Evolutionary conservation across 164 flowering plant species (phyloP).

Genomic region (Magnolia officinalis): DNA sequence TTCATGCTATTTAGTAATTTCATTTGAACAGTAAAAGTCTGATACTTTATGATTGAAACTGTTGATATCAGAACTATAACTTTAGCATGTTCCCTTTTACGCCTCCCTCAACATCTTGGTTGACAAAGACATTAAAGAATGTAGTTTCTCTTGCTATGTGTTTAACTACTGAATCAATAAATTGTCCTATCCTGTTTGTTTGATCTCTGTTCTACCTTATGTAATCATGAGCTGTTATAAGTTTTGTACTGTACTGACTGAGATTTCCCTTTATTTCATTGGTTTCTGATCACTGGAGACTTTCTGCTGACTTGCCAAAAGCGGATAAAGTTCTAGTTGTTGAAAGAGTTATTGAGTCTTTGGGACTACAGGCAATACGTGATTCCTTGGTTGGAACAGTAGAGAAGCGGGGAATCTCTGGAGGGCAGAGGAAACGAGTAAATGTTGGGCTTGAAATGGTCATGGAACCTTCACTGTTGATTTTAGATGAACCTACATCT

Average conservation of each 20-base stretch:
- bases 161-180: no score
- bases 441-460: slow-evolving; percentile 99
- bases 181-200: no score
- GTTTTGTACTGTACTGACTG: slow-evolving; percentile 3
- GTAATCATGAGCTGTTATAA: no score
- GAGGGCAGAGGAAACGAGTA: slow-evolving; percentile 97
- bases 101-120: no score
- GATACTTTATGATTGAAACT: no score
- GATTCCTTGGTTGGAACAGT: slow-evolving; percentile 96
- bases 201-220: no score
- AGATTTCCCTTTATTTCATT: slow-evolving; percentile 7
- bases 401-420: slow-evolving; percentile 97
- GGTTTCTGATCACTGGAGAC: slow-evolving; percentile 35
- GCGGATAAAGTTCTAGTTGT: slow-evolving; percentile 87
- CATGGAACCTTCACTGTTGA: slow-evolving; percentile 94
- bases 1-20: background rate
- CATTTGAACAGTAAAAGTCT: background rate
- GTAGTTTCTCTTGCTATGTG: no score
- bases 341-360: slow-evolving; percentile 89
- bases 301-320: slow-evolving; percentile 67
- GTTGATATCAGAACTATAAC: no score
- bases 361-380: slow-evolving; percentile 78
- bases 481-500: slow-evolving; percentile 95
- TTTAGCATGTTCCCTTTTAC: no score
- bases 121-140: no score